Base-by-base conservation (phyloP, 164 flowering plant genomes). In the Nymphaea colorata region DNA sequence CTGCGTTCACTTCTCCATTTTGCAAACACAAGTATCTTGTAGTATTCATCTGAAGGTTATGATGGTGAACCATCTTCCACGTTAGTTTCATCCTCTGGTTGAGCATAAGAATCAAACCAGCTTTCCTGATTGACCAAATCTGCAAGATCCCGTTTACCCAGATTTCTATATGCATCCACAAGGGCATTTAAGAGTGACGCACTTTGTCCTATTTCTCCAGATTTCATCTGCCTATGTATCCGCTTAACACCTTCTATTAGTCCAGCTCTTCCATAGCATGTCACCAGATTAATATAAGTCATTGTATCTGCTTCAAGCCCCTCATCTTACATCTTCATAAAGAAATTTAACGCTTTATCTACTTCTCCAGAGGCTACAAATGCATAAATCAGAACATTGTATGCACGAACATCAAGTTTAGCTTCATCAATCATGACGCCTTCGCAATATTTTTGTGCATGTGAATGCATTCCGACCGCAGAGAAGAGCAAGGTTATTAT, bases 201-300 rank as follows among this genome's bases (percentile, higher is more conserved):
- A 70, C 72, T 87, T 62, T 79, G 83, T 65, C 86, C 90, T 15
- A 93, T 78, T 51, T 80, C 91, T 63, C 85, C 86, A 75, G 71
- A 81, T 71, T 82, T 82, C 61, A 90, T 36, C 68, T 76, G 84
- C 74, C 82, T 81, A 67, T 84, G 74, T 4, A 93, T 79, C 51
- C 94, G 77, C 73, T 86, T 89, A 74, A 93, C 81, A 59, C 94
- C 98, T 76, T 84, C 96, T 64, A 89, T 66, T 86, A 90, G 78
- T 55, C 93, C 86, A 25, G 96, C 92, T 85, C 80, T 85, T 59
- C 92, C 92, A 77, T 93, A 93, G 73, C 96, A 89, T 55, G 61
- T 69, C 0, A 84, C 88, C 67, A 93, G 84, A 79, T 78, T 64
- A 41, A 87, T 86, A 60, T 75, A 75, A 43, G 98, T 93, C 55